A percentile compares a stretch with the other conserved stretches of the same genome.
These are phyloP conservation scores for Kuraishia borneana DNA, from an alignment of 805 yeast genomes.

Conservation along the genomic window DNA sequence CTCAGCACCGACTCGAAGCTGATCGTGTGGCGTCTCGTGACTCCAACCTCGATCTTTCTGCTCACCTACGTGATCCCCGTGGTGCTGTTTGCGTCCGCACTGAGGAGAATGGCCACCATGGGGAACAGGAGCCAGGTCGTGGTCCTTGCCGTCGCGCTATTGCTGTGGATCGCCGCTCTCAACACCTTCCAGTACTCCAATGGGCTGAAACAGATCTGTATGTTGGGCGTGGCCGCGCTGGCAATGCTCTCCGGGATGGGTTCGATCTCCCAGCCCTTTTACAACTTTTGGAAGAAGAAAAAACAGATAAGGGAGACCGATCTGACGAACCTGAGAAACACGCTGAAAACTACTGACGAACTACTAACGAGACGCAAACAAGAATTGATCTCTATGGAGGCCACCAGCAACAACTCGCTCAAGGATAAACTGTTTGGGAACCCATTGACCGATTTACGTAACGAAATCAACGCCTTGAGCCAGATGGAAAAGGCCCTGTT, in stretches of 20 bases:
- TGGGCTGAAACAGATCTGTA: slow-evolving; percentile 32
- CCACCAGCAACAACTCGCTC: slow-evolving; percentile 3
- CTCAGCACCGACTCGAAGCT: slow-evolving; percentile 16
- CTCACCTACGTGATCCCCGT: slow-evolving; percentile 34
- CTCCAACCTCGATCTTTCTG: slow-evolving; percentile 25
- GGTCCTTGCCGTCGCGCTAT: neutral
- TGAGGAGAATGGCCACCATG: slow-evolving; percentile 11
- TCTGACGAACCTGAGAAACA: slow-evolving; percentile 21
- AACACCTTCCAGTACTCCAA: neutral
- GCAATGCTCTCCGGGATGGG: slow-evolving; percentile 43
- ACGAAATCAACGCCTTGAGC: slow-evolving; percentile 27
- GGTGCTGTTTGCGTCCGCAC: slow-evolving; percentile 19
- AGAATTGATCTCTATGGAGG: slow-evolving; percentile 19
- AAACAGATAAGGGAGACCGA: slow-evolving; percentile 19
- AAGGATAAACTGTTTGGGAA: slow-evolving; percentile 2
- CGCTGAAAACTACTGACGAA: slow-evolving; percentile 28
- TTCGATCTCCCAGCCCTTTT: slow-evolving; percentile 32
- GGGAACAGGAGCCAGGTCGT: neutral
- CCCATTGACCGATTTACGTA: slow-evolving; percentile 21
- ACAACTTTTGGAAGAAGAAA: slow-evolving; percentile 11
- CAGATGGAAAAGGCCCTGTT: slow-evolving; percentile 17
- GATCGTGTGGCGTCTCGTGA: slow-evolving; percentile 25
- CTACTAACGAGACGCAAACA: slow-evolving; percentile 21
- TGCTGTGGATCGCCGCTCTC: slow-evolving; percentile 1
- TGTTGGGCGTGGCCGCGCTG: slow-evolving; percentile 38